Evolutionary conservation across 495 filamentous ascomycete species (phyloP).

Genomic region (Penicillium daleae): DNA sequence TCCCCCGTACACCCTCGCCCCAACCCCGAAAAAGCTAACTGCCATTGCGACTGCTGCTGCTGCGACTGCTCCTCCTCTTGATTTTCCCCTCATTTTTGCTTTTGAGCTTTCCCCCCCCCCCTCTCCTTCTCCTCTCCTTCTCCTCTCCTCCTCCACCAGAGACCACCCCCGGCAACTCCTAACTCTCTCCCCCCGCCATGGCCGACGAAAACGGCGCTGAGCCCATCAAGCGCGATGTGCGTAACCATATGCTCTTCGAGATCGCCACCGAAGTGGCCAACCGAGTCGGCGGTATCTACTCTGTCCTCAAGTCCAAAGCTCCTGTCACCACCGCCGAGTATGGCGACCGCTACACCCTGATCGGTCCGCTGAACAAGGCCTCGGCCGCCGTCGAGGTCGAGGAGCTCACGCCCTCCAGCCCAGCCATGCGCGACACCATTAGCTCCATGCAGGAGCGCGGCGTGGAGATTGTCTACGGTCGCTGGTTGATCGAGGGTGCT

Average conservation of each 20-base stretch:
- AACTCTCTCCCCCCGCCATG: constrained; percentile 20
- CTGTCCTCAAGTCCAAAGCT: constrained; percentile 97
- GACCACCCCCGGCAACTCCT: too few species aligned
- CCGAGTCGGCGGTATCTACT: constrained; percentile 98
- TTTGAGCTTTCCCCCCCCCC: constrained; percentile 2
- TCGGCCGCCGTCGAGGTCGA: constrained; percentile 97
- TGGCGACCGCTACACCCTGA: constrained; percentile 94
- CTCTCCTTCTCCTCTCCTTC: neutral
- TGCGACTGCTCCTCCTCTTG: constrained; percentile 4
- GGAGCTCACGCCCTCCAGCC: constrained; percentile 80
- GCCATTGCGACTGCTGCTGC: constrained; percentile 1
- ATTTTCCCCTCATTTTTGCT: constrained; percentile 13
- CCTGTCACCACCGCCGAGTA: constrained; percentile 97
- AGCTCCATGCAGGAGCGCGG: constrained; percentile 87
- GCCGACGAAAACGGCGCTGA: constrained; percentile 43
- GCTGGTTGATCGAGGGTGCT: constrained; percentile 97
- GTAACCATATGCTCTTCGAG: constrained; percentile 88
- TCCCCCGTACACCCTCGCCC: constrained; percentile 14
- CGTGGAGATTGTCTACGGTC: constrained; percentile 87
- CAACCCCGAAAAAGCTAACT: neutral
- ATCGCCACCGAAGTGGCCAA: constrained; percentile 96
- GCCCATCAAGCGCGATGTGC: constrained; percentile 64
- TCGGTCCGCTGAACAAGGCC: constrained; percentile 88
- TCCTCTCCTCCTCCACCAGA: too few species aligned
- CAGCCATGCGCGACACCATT: constrained; percentile 79